phyloP scores from a whole-genome alignment of 148 eudicot genomes.

The Chenopodium formosanum region DNA sequence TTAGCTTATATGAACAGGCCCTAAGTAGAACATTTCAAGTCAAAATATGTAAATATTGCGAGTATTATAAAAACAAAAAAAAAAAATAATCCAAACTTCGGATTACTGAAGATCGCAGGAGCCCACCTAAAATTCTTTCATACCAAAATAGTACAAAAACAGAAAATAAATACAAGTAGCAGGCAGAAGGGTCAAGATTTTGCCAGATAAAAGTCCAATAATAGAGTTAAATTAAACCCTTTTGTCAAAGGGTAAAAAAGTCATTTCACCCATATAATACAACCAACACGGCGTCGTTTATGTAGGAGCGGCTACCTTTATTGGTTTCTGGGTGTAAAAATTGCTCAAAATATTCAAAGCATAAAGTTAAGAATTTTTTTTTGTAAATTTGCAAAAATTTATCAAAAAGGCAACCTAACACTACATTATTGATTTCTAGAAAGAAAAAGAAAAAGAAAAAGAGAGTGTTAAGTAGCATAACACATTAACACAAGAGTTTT shows the following conservation, averaged over 20 bases:
- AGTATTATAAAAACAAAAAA: no score
- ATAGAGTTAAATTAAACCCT: slow-evolving; percentile 11
- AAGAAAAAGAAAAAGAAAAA: neutral
- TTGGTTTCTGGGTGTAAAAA: slow-evolving; percentile 18
- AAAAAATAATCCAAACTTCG: no score
- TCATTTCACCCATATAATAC: slow-evolving; percentile 19
- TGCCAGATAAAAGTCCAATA: slow-evolving; percentile 12
- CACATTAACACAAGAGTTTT: no score
- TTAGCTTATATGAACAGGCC: no score
- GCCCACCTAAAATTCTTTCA: slow-evolving; percentile 22
- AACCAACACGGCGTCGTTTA: slow-evolving; percentile 30
- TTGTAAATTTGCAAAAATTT: neutral
- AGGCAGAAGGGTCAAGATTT: slow-evolving; percentile 31
- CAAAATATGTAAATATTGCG: no score
- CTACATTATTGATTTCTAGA: slow-evolving; percentile 11
- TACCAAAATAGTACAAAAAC: slow-evolving; percentile 4
- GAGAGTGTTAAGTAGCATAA: neutral
- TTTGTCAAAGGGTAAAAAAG: slow-evolving; percentile 25
- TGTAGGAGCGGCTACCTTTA: slow-evolving; percentile 19
- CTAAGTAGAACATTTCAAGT: no score
- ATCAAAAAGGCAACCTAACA: neutral
- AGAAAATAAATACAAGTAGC: neutral
- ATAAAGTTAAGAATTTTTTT: neutral
- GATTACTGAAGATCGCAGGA: neutral
- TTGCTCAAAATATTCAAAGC: neutral